Base-by-base conservation (phyloP, 257 asterid genomes). In the Salvia splendens region DNA sequence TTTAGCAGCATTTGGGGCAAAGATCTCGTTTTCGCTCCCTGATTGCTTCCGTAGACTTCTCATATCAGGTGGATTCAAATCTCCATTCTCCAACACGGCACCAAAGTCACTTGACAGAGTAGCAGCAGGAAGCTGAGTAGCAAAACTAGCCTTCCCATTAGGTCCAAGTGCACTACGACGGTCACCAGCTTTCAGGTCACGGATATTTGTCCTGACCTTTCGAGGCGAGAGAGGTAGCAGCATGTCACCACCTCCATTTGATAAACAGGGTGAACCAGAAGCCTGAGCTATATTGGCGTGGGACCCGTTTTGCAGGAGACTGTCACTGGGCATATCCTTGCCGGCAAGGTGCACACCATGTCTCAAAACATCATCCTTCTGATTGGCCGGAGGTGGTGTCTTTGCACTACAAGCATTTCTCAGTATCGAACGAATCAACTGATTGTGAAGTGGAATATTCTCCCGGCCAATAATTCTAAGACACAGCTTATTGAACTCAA, bases 401-500 rank as follows among this genome's bases (percentile, higher is more conserved):
- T 81, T 86, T 12, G 88, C 80, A 46, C 57, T 53, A 74, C 83
- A 82, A 24, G 96, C 91, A 70, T 89, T 86, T 68, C 45, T 84
- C 72, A 89, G 78, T 48, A 88, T 79, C 2, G 93, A 80, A 65
- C 85, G 75, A 48, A 85, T 79, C 53, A 88, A 79, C 85, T 79
- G 87, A 79, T 88, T 88, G 77, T 86, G 95, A 62, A 88, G 84
- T 2, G 77, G 79, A 43, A 88, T 79, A 48, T 85, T 85, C 41
- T 88, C 93, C 63, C 85, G 79, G 12, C 95, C 93, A 12, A 88
- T 35, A 15, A 82, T 75, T 61, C 83, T 64, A 63, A 82, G 72
- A 79, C 96, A 89, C 9, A 84, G 82, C 75, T 86, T 86, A 65
- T 77, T 73, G 69, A 89, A 89, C 65, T 89, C 95, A 45, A 65